phyloP scores from a whole-genome alignment of 2,329 filamentous ascomycete genomes.

The Bisporella sp. region DNA sequence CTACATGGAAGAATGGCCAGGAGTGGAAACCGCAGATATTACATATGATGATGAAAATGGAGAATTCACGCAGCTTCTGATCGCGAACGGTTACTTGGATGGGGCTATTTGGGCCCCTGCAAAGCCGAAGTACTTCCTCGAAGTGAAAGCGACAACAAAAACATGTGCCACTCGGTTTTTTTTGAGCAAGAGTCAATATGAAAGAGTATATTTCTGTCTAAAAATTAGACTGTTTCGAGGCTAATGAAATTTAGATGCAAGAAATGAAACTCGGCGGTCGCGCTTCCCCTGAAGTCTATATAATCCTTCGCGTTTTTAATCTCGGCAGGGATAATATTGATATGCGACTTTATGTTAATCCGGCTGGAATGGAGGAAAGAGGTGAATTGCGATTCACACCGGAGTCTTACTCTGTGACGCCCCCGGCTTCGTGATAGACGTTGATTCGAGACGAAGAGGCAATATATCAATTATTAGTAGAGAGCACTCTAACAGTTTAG shows the following conservation, averaged over 20 bases:
- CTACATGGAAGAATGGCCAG: constrained; percentile 33
- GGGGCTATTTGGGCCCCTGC: constrained; percentile 19
- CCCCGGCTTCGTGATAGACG: neutral
- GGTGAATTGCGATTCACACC: constrained; percentile 1
- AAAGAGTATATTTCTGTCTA: constrained; percentile 25
- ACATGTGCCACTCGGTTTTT: constrained; percentile 35
- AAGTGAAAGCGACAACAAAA: constrained; percentile 42
- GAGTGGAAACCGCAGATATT: constrained; percentile 40
- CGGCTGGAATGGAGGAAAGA: constrained; percentile 1
- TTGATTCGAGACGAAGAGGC: no score
- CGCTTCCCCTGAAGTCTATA: constrained; percentile 7
- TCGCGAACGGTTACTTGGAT: constrained; percentile 29
- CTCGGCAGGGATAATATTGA: constrained; percentile 2
- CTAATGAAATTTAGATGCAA: neutral
- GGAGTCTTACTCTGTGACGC: constrained; percentile 1
- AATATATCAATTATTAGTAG: no score
- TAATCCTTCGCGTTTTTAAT: constrained; percentile 12
- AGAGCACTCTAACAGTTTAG: no score
- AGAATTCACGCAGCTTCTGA: constrained; percentile 29
- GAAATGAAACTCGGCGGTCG: neutral
- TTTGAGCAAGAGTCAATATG: constrained; percentile 39
- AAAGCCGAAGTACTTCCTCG: constrained; percentile 37
- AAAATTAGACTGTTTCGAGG: neutral
- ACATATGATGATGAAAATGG: constrained; percentile 34
- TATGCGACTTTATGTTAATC: constrained; percentile 3